Conservation (phyloP, 768 basidiomycete genomes). For the Lentinula boryana region DNA sequence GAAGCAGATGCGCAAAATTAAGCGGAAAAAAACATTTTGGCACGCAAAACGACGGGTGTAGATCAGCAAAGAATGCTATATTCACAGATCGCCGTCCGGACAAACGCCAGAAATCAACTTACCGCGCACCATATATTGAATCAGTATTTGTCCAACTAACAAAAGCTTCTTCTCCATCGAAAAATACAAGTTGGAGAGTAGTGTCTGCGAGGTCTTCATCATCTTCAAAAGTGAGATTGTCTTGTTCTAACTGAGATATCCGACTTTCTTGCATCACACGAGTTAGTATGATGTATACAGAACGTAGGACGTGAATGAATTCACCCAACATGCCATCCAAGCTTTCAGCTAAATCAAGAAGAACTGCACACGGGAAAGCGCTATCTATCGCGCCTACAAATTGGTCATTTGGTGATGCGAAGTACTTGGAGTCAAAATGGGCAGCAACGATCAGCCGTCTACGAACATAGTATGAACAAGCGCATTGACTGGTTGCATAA, state of each 20-base stretch:
- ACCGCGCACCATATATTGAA: constrained; percentile 96
- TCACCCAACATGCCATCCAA: constrained; percentile 67
- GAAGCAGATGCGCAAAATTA: too few species aligned
- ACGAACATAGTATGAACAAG: neutral
- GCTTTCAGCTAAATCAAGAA: constrained; percentile 87
- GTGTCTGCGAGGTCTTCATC: constrained; percentile 79
- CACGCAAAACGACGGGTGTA: neutral
- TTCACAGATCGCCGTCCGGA: neutral
- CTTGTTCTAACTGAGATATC: constrained; percentile 46
- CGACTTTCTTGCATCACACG: neutral
- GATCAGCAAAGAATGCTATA: too few species aligned
- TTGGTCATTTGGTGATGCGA: constrained; percentile 65
- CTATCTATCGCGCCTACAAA: constrained; percentile 98
- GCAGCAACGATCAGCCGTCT: constrained; percentile 84
- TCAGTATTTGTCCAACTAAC: constrained; percentile 83
- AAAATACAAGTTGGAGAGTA: constrained; percentile 89
- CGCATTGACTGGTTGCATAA: neutral
- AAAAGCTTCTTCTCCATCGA: constrained; percentile 98
- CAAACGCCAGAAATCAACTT: constrained; percentile 6
- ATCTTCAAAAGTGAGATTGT: constrained; percentile 33
- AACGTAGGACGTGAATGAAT: neutral
- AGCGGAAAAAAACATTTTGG: too few species aligned
- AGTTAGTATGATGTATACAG: neutral
- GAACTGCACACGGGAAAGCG: constrained; percentile 89
- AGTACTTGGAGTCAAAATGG: constrained; percentile 93